phyloP scores from a whole-genome alignment of 768 basidiomycete genomes.

The Pleurotus platypus region DNA sequence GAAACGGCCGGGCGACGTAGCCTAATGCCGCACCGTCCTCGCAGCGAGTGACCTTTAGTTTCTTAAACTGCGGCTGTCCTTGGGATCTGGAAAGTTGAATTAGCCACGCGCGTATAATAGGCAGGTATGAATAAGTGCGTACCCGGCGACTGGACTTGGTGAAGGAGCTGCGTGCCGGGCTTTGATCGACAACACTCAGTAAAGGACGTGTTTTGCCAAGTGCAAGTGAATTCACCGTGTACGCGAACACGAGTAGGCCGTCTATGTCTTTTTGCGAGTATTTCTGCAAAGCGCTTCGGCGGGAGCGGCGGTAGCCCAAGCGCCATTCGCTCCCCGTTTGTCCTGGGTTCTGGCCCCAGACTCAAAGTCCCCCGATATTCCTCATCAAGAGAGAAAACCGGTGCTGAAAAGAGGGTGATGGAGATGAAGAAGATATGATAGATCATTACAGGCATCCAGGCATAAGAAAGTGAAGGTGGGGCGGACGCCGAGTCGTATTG shows the following conservation, averaged over 20 bases:
- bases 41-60: neutral
- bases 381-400: neutral
- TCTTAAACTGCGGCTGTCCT: neutral
- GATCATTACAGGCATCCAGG: neutral
- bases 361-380: no score
- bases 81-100: no score
- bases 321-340: constrained; percentile 6
- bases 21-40: neutral
- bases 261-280: neutral
- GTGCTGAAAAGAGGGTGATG: neutral
- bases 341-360: neutral
- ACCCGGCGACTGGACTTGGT: neutral
- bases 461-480: neutral
- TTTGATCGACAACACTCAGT: neutral
- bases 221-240: neutral
- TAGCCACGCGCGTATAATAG: neutral
- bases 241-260: neutral
- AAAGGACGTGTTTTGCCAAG: neutral
- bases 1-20: neutral
- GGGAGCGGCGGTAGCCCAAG: constrained; percentile 1
- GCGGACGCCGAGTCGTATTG: neutral
- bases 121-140: neutral
- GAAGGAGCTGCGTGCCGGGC: neutral
- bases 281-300: neutral
- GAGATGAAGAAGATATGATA: neutral